Conservation (phyloP, 2,329 filamentous ascomycete species). For the Periconia digitata region DNA sequence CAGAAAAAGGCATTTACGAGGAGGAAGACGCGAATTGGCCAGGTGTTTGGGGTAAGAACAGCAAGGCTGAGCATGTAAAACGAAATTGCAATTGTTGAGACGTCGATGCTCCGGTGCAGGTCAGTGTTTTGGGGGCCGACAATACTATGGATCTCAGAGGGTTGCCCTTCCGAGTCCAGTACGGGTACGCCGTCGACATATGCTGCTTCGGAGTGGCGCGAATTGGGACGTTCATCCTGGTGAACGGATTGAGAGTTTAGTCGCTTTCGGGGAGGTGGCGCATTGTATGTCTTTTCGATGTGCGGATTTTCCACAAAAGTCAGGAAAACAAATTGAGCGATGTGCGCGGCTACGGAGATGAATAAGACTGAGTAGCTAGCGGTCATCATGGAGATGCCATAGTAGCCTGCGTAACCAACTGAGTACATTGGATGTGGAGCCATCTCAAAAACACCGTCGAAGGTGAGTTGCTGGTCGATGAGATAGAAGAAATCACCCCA, state of each 20-base stretch:
- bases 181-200: conserved; percentile 42
- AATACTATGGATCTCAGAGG: conserved; percentile 76
- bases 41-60: conserved; percentile 74
- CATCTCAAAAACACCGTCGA: conserved; percentile 99
- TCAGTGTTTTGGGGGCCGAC: conserved; percentile 84
- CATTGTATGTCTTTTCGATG: conserved; percentile 97
- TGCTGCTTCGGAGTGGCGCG: conserved; percentile 40
- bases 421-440: conserved; percentile 99
- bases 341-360: conserved; percentile 93
- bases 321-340: conserved; percentile 91
- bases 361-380: conserved; percentile 97
- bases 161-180: conserved; percentile 52
- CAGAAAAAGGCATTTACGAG: conserved; percentile 77
- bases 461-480: conserved; percentile 95
- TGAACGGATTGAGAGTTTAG: conserved; percentile 41
- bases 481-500: conserved; percentile 99
- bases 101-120: conserved; percentile 83
- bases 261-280: conserved; percentile 71
- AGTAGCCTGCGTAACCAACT: conserved; percentile 96
- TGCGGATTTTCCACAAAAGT: conserved; percentile 93
- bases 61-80: conserved; percentile 75
- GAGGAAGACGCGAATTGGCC: conserved; percentile 75
- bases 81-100: conserved; percentile 74
- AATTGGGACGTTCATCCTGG: conserved; percentile 42
- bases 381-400: conserved; percentile 96